Evolutionary conservation across 805 yeast genomes (phyloP).

Genomic region (Starmera dryadoides): DNA sequence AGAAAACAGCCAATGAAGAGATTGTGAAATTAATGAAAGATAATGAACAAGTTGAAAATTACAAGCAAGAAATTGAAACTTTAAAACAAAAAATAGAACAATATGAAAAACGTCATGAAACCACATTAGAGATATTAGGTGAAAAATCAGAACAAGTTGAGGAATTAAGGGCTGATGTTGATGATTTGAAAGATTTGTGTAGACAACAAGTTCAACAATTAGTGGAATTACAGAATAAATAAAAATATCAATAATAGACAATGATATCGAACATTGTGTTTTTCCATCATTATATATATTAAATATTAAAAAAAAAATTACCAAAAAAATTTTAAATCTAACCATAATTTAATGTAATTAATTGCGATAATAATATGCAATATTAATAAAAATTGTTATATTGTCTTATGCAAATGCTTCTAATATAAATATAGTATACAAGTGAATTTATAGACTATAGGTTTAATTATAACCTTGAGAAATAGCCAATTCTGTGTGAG

Average conservation of each 20-base stretch:
- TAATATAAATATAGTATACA: not conserved
- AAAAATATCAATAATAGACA: too few species aligned
- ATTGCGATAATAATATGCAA: too few species aligned
- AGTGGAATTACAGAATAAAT: slow-evolving; percentile 49
- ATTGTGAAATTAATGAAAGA: slow-evolving; percentile 51
- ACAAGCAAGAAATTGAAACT: slow-evolving; percentile 29
- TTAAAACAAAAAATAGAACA: slow-evolving; percentile 26
- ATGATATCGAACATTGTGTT: not conserved
- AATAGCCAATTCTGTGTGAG: slow-evolving; percentile 58
- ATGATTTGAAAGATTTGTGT: slow-evolving; percentile 80
- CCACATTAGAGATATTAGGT: slow-evolving; percentile 67
- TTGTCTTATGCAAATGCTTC: too few species aligned
- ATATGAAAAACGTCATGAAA: slow-evolving; percentile 31
- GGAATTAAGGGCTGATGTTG: slow-evolving; percentile 83
- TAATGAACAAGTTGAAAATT: slow-evolving; percentile 34
- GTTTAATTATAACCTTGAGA: slow-evolving; percentile 54
- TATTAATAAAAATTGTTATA: too few species aligned
- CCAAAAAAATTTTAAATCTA: too few species aligned
- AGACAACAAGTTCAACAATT: slow-evolving; percentile 82
- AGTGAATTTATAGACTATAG: not conserved
- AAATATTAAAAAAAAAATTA: too few species aligned
- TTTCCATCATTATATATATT: not conserved
- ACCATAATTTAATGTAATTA: too few species aligned
- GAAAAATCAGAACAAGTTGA: slow-evolving; percentile 82
- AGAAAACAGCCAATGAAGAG: slow-evolving; percentile 62